phyloP scores from a whole-genome alignment of 306 rosid species.

The Trichosanthes cucumerina region DNA sequence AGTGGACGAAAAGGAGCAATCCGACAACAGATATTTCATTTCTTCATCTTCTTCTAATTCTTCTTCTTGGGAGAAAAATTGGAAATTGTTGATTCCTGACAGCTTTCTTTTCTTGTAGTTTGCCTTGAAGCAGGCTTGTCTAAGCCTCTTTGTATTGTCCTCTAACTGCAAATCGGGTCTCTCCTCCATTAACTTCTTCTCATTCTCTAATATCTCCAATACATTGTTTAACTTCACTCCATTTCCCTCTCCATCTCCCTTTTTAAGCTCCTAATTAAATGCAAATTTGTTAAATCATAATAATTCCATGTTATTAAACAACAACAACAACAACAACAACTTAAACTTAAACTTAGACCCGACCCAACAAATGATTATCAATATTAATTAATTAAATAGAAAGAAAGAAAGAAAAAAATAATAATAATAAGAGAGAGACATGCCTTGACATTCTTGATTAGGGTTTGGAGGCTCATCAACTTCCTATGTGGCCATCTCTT shows the following conservation, averaged over 20 bases:
- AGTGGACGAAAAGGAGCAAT: constrained; percentile 18
- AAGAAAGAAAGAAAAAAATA: too few species aligned
- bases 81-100: constrained; percentile 11
- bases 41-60: constrained; percentile 22
- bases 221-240: constrained; percentile 43
- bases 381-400: too few species aligned
- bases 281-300: too few species aligned
- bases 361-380: too few species aligned
- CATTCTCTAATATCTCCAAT: constrained; percentile 46
- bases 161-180: constrained; percentile 58
- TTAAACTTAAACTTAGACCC: too few species aligned
- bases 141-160: constrained; percentile 51
- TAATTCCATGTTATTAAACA: too few species aligned
- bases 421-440: too few species aligned
- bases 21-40: constrained; percentile 20
- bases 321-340: too few species aligned
- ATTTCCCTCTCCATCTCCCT: constrained; percentile 31
- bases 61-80: not conserved
- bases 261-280: constrained; percentile 36
- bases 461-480: constrained; percentile 68
- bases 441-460: constrained; percentile 63
- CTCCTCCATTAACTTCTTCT: constrained; percentile 65
- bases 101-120: constrained; percentile 79
- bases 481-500: constrained; percentile 91
- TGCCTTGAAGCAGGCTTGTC: constrained; percentile 87